Conservation (phyloP, 2,329 filamentous ascomycete genomes). For the Neofusicoccum sp. region DNA sequence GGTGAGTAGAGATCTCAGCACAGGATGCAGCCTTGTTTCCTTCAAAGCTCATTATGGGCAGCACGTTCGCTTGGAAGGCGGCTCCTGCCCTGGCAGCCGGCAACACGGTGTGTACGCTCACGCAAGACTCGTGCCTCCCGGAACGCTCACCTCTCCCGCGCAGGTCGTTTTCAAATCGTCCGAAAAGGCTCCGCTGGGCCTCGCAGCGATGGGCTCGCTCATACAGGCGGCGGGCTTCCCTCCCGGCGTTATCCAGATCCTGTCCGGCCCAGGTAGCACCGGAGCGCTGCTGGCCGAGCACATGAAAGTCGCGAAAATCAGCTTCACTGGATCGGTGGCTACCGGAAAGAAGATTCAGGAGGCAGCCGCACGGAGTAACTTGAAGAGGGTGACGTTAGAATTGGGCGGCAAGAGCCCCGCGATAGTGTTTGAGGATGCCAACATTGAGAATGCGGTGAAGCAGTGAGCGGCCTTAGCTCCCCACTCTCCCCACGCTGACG, state of each 20-base stretch:
- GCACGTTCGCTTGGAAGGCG: constrained; percentile 51
- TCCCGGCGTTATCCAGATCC: constrained; percentile 74
- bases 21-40: not conserved
- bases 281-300: constrained; percentile 71
- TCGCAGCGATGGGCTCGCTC: constrained; percentile 66
- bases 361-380: constrained; percentile 61
- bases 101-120: constrained; percentile 55
- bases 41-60: not conserved
- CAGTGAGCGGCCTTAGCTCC: constrained; percentile 25
- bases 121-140: not conserved
- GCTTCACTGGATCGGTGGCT: constrained; percentile 74
- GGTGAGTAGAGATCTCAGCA: constrained; percentile 44
- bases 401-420: constrained; percentile 62
- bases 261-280: constrained; percentile 70
- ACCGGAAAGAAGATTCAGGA: constrained; percentile 79
- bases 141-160: constrained; percentile 25
- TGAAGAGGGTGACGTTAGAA: constrained; percentile 65
- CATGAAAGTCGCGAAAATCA: constrained; percentile 71
- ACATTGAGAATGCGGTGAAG: constrained; percentile 60
- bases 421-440: constrained; percentile 60
- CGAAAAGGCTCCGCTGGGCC: constrained; percentile 82
- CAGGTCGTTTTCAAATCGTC: constrained; percentile 76
- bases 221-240: constrained; percentile 76
- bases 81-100: constrained; percentile 52
- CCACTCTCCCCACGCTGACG: not conserved